Percentiles rank a stretch among this genome's conserved stretches.
Conservation (phyloP, 108 stramenopile genomes). For the Asterionellopsis glacialis region DNA sequence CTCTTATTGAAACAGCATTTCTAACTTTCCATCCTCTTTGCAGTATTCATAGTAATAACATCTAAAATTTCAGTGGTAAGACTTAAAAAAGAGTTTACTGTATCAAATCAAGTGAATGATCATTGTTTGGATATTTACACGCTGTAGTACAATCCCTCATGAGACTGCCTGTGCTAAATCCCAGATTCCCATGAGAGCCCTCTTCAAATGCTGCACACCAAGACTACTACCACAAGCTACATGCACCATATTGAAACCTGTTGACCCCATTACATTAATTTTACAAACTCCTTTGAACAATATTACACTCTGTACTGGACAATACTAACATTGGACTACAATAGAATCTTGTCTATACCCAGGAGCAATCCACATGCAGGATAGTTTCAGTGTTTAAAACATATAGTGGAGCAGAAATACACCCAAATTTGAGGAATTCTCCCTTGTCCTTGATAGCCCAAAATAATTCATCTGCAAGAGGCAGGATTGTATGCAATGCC, state of each 20-base stretch:
- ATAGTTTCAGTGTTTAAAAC: slow-evolving; percentile 5
- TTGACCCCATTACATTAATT: slow-evolving; percentile 10
- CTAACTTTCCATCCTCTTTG: too few relatives aligned
- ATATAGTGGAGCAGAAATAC: slow-evolving; percentile 1
- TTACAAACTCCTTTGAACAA: slow-evolving; percentile 11
- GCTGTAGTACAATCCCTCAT: slow-evolving; percentile 12
- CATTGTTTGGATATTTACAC: background rate
- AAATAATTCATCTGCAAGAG: slow-evolving; percentile 34
- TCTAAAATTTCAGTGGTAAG: background rate
- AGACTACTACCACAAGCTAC: slow-evolving; percentile 24
- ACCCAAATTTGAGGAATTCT: slow-evolving; percentile 14
- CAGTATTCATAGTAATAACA: too few relatives aligned
- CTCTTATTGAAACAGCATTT: too few relatives aligned
- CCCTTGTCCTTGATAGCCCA: slow-evolving; percentile 29
- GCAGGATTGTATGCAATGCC: slow-evolving; percentile 61
- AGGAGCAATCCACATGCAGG: slow-evolving; percentile 10
- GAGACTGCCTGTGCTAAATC: slow-evolving; percentile 53
- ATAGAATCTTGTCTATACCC: slow-evolving; percentile 16
- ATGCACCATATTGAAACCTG: slow-evolving; percentile 18
- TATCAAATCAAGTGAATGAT: slow-evolving; percentile 12
- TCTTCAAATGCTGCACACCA: slow-evolving; percentile 17
- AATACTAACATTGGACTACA: slow-evolving; percentile 12
- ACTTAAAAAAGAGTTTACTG: slow-evolving; percentile 10
- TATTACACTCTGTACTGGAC: slow-evolving; percentile 5
- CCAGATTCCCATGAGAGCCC: slow-evolving; percentile 26